Conservation (phyloP, 257 asterid genomes). For the Gentiana dahurica region DNA sequence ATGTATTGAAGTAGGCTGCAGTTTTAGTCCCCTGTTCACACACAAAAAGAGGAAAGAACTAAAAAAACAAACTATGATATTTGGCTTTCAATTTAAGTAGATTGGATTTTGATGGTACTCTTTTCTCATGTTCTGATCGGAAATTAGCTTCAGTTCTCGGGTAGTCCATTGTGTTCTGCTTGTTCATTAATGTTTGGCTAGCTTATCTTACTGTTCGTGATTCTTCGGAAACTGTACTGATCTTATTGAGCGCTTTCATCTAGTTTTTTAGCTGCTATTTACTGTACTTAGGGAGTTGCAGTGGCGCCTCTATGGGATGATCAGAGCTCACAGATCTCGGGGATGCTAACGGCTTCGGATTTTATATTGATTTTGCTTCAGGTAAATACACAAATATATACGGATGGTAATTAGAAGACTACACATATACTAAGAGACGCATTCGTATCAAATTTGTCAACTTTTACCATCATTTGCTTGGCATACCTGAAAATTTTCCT, state of each 20-base stretch:
- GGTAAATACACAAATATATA: slow-evolving; percentile 19
- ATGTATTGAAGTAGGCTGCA: no score
- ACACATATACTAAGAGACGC: no score
- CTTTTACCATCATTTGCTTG: no score
- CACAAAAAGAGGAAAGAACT: no score
- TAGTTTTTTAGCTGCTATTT: slow-evolving; percentile 12
- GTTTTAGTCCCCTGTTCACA: no score
- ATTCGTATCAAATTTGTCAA: no score
- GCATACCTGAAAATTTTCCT: no score
- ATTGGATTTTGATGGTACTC: not conserved
- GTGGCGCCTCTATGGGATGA: slow-evolving; percentile 56
- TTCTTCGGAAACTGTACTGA: not conserved
- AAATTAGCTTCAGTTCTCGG: no score
- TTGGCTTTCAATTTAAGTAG: no score
- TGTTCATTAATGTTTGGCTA: no score
- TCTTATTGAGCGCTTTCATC: slow-evolving; percentile 3
- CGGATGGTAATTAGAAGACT: no score
- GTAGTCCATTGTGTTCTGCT: not conserved
- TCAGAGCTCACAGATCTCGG: slow-evolving; percentile 25
- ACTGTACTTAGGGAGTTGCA: slow-evolving; percentile 30
- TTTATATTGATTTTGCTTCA: slow-evolving; percentile 51
- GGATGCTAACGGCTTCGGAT: slow-evolving; percentile 73
- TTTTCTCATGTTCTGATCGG: not conserved
- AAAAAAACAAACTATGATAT: no score
- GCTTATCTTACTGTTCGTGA: not conserved